phyloP scores from a whole-genome alignment of 176 grass and related monocot species.

The Echinochloa phyllopogon region DNA sequence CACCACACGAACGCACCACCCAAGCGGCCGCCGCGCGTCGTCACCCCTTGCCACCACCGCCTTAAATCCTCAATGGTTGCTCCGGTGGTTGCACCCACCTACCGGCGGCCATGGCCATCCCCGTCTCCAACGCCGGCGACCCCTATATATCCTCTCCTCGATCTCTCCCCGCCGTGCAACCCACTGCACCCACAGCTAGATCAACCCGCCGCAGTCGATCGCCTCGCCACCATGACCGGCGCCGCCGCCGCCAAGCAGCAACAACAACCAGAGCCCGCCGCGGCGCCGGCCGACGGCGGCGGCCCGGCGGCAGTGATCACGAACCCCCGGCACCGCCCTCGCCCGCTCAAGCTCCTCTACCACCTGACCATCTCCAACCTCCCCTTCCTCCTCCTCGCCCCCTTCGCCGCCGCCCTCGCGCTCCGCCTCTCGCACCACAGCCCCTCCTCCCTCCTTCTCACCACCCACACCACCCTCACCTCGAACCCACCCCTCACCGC shows the following conservation, averaged over 20 bases:
- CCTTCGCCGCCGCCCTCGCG: constrained; percentile 3
- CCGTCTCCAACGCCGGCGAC: neutral
- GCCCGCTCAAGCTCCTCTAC: constrained; percentile 47
- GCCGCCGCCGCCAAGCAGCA: too few relatives aligned
- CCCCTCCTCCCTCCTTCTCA: neutral
- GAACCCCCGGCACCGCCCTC: neutral
- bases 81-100: constrained; percentile 73
- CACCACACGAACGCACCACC: too few relatives aligned
- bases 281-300: neutral
- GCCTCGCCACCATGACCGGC: neutral
- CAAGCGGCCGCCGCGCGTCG: too few relatives aligned
- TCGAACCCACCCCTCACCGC: neutral
- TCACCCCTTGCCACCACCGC: too few relatives aligned
- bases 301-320: too few relatives aligned
- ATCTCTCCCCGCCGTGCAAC: neutral
- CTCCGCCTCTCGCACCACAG: neutral
- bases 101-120: neutral
- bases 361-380: constrained; percentile 60
- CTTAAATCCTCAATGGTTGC: constrained; percentile 62
- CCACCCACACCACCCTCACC: neutral
- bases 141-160: constrained; percentile 25
- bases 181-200: neutral
- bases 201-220: neutral
- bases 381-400: constrained; percentile 40
- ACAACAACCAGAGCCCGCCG: neutral